These are phyloP conservation scores for Tylopilus orsonianus DNA, from an alignment of 1,284 basidiomycete genomes.

Conservation along the genomic window DNA sequence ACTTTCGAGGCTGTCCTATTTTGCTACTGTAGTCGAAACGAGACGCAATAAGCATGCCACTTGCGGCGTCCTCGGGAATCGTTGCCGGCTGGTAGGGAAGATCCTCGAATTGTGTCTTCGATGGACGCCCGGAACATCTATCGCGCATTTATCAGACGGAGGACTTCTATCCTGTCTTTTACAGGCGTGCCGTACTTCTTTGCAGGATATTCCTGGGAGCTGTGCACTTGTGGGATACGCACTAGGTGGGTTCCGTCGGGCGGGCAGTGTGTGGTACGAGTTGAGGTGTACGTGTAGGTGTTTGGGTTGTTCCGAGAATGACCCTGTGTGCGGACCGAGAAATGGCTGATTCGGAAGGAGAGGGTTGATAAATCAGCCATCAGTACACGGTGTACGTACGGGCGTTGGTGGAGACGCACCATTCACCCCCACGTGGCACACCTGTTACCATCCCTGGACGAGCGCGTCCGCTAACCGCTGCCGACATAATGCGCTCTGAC, in stretches of 20 bases:
- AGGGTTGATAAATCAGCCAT: not conserved
- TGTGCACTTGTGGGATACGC: conserved; percentile 4
- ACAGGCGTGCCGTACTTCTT: conserved; percentile 11
- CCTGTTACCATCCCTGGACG: conserved; percentile 6
- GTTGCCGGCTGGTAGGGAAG: conserved; percentile 15
- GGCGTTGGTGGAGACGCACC: not conserved
- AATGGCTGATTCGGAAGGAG: not conserved
- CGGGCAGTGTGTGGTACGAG: not conserved
- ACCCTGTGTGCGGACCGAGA: conserved; percentile 9
- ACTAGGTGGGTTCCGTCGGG: not conserved
- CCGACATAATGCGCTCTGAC: conserved; percentile 29
- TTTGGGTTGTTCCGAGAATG: not conserved
- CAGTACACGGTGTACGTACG: conserved; percentile 16
- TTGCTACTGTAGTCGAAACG: conserved; percentile 3
- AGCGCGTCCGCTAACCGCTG: not conserved
- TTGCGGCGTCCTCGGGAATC: conserved; percentile 23
- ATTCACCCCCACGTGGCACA: conserved; percentile 25
- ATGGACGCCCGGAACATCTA: conserved; percentile 15
- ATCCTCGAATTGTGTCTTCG: conserved; percentile 25
- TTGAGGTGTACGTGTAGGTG: too few relatives aligned
- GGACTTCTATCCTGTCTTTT: conserved; percentile 20
- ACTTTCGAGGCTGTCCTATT: conserved; percentile 13
- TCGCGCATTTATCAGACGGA: conserved; percentile 21
- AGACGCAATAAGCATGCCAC: not conserved
- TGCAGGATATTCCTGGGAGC: conserved; percentile 3